Conservation (phyloP, 208 protist genomes). For the Balamuthia mandrillaris region DNA sequence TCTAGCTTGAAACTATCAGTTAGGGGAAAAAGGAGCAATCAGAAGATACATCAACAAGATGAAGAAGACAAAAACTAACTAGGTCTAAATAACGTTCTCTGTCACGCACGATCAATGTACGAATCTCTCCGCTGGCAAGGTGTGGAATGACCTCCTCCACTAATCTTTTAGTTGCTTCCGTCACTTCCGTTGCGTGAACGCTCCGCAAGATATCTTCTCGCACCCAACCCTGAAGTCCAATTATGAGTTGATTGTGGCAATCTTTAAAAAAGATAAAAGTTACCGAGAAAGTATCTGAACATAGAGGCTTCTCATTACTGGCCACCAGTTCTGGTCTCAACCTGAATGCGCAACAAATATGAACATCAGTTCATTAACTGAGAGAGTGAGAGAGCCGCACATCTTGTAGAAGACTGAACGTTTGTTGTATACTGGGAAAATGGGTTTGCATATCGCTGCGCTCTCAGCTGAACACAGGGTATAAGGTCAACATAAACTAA, state of each 20-base stretch:
- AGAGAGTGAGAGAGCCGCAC: neutral
- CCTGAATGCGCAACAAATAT: neutral
- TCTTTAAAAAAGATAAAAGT: neutral
- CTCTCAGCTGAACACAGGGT: neutral
- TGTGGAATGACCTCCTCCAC: neutral
- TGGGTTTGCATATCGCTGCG: neutral
- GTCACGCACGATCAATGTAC: neutral
- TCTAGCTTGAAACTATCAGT: no score
- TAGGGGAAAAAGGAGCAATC: no score
- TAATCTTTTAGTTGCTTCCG: neutral
- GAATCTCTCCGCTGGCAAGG: neutral
- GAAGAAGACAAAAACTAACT: no score
- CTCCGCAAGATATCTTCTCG: neutral
- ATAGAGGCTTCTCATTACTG: neutral
- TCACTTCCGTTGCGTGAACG: neutral
- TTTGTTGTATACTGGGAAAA: neutral
- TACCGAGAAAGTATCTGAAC: constrained; percentile 29
- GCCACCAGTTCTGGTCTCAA: neutral
- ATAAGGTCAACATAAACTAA: no score
- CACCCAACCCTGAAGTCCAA: neutral
- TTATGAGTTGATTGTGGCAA: neutral
- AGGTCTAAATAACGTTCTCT: neutral
- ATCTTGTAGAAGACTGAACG: neutral
- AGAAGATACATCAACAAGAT: no score
- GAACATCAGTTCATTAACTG: neutral